Evolutionary conservation across 495 filamentous ascomycete species (phyloP), one percentile per base, ranked within the genome.

Genomic region (Penicillium fimorum): DNA sequence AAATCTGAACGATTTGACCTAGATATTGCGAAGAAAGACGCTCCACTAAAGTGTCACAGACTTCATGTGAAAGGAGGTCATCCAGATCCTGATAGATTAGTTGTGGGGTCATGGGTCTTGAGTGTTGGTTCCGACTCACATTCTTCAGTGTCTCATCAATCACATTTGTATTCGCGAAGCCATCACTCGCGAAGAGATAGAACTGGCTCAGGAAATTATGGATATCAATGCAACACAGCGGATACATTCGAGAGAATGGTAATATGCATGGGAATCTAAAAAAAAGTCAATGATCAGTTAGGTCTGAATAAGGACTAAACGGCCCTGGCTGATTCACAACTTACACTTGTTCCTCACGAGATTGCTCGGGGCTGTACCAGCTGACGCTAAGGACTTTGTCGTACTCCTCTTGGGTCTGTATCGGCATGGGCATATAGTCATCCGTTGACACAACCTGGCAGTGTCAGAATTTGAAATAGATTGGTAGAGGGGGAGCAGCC

Each of bases 371-470:
- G 9, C 79, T 86, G 67, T 94, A 96, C 92, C 92, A 97, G 70
- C 85, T 93, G 50, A 96, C 90, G 53, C 87, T 90, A 60, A 96
- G 83, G 24, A 99, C 92, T 63, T 96, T 95, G 58, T 96, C 89
- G 68, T 95, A 97, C 63, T 97, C 91, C 54, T 95, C 92, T n/a
- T 79, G 60, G 24, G 86, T 89, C 56, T 88, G 86, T 63, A 97
- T 95, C 6, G 89, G 86, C 95, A 99, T 97, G 18, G 95, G 95
- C 92, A 97, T 97, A 71, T 97, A 99, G 68, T 99, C 94, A 68
- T 99, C 94, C 12, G 91, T 96, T 11, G 87, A 89, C 27, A 99
- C 91, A 70, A 96, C 96, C 85, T 94, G 56, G 44, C 18, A 20
- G 35, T 8, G 40, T 70, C 32, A 69, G 55, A 45, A 57, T 48